Evolutionary conservation across 257 asterid genomes (phyloP).

Genomic region (Rubia yunnanensis): DNA sequence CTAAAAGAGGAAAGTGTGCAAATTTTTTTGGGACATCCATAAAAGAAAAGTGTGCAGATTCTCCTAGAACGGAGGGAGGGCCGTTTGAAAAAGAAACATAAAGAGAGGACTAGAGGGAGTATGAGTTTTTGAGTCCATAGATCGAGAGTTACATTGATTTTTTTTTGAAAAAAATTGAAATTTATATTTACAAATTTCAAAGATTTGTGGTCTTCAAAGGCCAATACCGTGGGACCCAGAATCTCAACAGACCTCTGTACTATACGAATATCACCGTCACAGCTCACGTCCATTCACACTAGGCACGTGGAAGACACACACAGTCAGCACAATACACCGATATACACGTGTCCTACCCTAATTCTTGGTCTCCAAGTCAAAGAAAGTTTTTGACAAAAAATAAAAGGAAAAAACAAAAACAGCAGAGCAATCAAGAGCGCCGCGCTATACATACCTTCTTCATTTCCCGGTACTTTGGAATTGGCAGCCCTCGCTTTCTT

Average conservation of each 20-base stretch:
- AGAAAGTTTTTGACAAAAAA: neutral
- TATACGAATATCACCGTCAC: neutral
- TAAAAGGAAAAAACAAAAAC: neutral
- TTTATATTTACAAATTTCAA: no score
- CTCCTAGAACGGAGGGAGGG: no score
- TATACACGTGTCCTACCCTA: slow-evolving; percentile 1
- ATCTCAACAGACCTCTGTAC: neutral
- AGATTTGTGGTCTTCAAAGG: no score
- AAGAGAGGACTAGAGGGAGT: no score
- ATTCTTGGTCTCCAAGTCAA: slow-evolving; percentile 10
- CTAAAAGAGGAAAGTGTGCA: no score
- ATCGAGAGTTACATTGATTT: no score
- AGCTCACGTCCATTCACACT: slow-evolving; percentile 6
- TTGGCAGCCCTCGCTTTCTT: neutral
- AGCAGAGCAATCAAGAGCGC: neutral
- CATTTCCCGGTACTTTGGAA: slow-evolving; percentile 14
- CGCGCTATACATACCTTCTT: neutral
- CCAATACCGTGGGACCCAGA: neutral
- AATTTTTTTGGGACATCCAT: no score
- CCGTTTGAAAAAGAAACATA: no score
- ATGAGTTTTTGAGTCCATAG: no score
- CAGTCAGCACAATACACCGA: neutral
- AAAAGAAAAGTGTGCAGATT: no score
- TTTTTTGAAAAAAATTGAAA: no score
- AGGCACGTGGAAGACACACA: slow-evolving; percentile 1